Base-by-base conservation (phyloP, 768 basidiomycete species). In the Panus rudis region DNA sequence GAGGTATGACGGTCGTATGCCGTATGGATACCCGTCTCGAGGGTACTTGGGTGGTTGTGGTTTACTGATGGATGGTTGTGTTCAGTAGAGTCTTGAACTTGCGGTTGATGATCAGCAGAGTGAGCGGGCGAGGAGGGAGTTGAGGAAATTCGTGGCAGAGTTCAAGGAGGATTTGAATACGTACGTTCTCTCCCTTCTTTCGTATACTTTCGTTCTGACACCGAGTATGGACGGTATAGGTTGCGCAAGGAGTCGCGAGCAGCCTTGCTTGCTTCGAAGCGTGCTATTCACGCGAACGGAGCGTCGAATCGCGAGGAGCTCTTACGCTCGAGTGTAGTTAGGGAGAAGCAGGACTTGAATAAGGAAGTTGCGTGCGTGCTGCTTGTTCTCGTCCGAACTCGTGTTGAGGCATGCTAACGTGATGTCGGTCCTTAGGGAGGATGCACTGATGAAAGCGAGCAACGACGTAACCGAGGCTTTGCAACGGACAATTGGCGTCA, bases 401-500 rank as follows among this genome's bases (percentile, higher is more conserved):
- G 32, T 4, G 22, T 7, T 37, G 13, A 7, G 19, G 7, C 24
- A 25, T 24, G 19, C 3, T 31, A 4, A 7, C 26, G 10, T 17
- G 14, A 5, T 19, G 4, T 43, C 28, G 42, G 34, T 31, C 33
- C 3, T 8, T 35, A 85, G 83, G 6, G 91, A 92, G 50, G 92
- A 96, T 51, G 73, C 74, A 0, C 72, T 99, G 11, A 92, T 92
- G 83, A 80, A 80, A 50, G 81, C 90, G n/a, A 90, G 82, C 43
- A 75, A 85, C 48, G 77, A 92, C 48, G 89, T 99, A 8, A 97
- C 93, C 1, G 84, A 87, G 17, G 79, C 89, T 3, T 69, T 98
- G 7, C 79, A 88, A 37, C 76, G 92, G 26, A 97, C 93, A 3
- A 75, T 91, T 27, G 71, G 67, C 11, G 66, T 91, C 4, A 90